Evolutionary conservation across 2,329 filamentous ascomycete species (phyloP).

Genomic region (Leptographium wingfieldii): DNA sequence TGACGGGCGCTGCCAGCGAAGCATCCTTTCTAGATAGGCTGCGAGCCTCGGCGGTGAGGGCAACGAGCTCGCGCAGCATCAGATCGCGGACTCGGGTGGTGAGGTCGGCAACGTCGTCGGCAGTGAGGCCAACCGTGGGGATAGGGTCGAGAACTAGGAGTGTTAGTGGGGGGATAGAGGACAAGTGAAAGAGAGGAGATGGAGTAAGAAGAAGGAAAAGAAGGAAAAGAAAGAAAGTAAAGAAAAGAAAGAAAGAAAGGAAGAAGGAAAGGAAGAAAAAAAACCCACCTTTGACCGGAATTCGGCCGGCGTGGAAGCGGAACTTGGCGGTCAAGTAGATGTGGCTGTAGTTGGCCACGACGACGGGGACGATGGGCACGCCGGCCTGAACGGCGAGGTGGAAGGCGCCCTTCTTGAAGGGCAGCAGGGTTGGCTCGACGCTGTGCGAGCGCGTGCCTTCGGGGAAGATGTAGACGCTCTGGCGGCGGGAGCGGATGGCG

Average conservation of each 20-base stretch:
- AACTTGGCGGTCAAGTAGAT: conserved; percentile 51
- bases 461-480: conserved; percentile 77
- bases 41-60: conserved; percentile 35
- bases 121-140: conserved; percentile 56
- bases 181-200: background rate
- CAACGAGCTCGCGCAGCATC: conserved; percentile 58
- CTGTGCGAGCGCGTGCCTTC: conserved; percentile 91
- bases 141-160: conserved; percentile 67
- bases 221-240: no score
- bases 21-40: background rate
- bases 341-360: conserved; percentile 68
- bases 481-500: conserved; percentile 59
- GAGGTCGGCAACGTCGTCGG: conserved; percentile 67
- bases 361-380: conserved; percentile 81
- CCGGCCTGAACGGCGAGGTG: conserved; percentile 89
- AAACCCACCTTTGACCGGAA: conserved; percentile 59
- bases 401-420: conserved; percentile 99
- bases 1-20: background rate
- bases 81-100: conserved; percentile 53
- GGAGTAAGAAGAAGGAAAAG: background rate
- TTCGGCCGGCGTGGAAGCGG: conserved; percentile 53
- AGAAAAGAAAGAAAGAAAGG: background rate
- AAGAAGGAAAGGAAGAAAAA: background rate
- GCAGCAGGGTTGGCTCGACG: conserved; percentile 65
- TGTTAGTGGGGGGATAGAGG: background rate